Evolutionary conservation across 805 yeast genomes (phyloP), one percentile per base, ranked within the genome.

Genomic region (Kodamaea hsintzibuensis): DNA sequence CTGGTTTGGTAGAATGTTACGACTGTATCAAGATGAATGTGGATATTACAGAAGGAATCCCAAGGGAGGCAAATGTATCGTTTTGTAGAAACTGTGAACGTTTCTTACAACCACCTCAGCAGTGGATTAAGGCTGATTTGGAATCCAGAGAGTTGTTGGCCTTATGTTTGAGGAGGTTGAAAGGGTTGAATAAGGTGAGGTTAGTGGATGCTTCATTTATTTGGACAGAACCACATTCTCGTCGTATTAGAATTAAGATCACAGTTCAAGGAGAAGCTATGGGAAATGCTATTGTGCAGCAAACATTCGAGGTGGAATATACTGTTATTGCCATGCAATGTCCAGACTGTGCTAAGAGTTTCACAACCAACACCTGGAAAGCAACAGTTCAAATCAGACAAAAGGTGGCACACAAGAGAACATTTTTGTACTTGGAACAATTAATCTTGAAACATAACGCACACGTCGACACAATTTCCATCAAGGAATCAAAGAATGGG

Each of bases 221-320:
- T 57, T 95, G 99, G 99, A 95, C 99, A 0, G 99, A 95, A 75
- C 99, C 99, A 2, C 99, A 95, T 71, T 91, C 98, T 25, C 83
- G 99, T 72, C 86, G 99, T 78, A 84, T 93, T 56, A 85, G 91
- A 70, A 84, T 96, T 58, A 91, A 92, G 66, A 74, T 95, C 52
- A 91, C 98, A 0, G 97, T 95, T 30, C 98, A 93, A 72, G 98
- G 98, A 60, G 99, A 95, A 70, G 98, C 97, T 19, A 85, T 91
- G 83, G 79, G 86, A 27, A 91, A 90, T 66, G 90, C 97, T 22
- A 88, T 93, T 59, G 84, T 95, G 35, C 98, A 96, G 68, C 99
- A 95, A 74, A 82, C 88, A 22, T 91, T 93, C 68, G 98, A 90
- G 71, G 98, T 92, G 12, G 98, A 93, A 66, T 95, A 88, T 68